Evolutionary conservation across 2,329 filamentous ascomycete genomes (phyloP).

Genomic region (Pseudogymnoascus sp.): DNA sequence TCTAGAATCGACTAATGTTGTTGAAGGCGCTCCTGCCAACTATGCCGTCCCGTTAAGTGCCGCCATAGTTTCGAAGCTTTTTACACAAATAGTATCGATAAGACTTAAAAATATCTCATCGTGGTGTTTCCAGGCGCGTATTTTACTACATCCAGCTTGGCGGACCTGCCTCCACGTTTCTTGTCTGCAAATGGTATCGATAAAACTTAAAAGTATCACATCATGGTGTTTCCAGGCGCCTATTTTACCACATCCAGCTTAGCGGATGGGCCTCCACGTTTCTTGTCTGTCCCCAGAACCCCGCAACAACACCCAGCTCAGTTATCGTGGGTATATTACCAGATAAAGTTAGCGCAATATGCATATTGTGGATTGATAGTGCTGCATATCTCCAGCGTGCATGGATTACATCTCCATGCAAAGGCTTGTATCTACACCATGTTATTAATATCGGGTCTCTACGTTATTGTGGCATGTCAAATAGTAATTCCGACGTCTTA

Average conservation of each 20-base stretch:
- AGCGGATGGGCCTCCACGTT: not conserved
- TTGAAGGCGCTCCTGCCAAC: not conserved
- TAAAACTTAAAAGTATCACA: not conserved
- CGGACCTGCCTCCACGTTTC: not conserved
- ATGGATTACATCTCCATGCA: not conserved
- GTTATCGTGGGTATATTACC: not conserved
- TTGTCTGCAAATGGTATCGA: not conserved
- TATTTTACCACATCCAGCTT: not conserved
- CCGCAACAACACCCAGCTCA: not conserved
- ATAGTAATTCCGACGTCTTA: not conserved
- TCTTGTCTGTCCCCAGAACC: not conserved
- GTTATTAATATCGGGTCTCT: not conserved
- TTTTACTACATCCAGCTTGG: not conserved
- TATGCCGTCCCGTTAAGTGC: not conserved
- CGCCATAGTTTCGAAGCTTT: not conserved
- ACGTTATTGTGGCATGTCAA: not conserved
- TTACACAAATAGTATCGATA: not conserved
- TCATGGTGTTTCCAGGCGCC: not conserved
- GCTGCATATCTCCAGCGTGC: not conserved
- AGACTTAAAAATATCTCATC: not conserved
- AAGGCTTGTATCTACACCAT: not conserved
- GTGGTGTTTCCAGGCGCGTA: not conserved
- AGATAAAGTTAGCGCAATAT: not conserved
- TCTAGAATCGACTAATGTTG: not conserved
- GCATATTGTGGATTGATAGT: not conserved